Evolutionary conservation across 768 basidiomycete species (phyloP), one percentile per base, ranked within the genome.

Genomic region (Rossbeevera mucosa): DNA sequence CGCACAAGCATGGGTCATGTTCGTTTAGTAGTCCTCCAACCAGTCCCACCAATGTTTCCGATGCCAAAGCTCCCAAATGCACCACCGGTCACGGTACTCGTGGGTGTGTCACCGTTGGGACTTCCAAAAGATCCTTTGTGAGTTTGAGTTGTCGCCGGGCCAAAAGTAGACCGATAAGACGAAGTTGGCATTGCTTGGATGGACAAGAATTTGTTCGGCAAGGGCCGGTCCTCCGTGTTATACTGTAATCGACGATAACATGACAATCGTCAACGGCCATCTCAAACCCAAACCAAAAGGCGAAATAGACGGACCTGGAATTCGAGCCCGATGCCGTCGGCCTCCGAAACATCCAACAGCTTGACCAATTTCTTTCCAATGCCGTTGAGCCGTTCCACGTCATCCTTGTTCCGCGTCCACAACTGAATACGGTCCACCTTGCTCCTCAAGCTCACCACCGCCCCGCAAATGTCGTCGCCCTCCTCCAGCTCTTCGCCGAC

Each of bases 391-490:
- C 78, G 80, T 66, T 91, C 88, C 1, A 92, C 84, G 58, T 95
- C 90, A 40, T 92, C 89, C 71, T 90, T 90, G 59, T 75, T 78
- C 54, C 94, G 75, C 41, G 86, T 88, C 94, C 94, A 97, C 30
- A 97, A 71, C 68, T 96, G 94, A 50, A 96, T 91, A 47, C 94
- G 76, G 64, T 95, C 91, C 48, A 91, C 83, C 70, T 91, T 93
- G 57, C 83, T 85, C 60, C 91, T 76, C 67, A 92, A 71, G 59
- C 89, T 91, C 44, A 94, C 91, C 16, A 95, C 94, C 0, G 88
- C 87, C 38, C 88, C 88, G 57, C 87, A 91, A 51, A 94, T 87
- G 57, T 81, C 77, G 64, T 82, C 93, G 57, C 78, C 82, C 24
- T 73, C 85, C 44, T 77, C 85, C 63, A 81, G 82, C 61, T 88